Base-by-base conservation (phyloP, 2,329 filamentous ascomycete genomes). In the Ilyonectria destructans region DNA sequence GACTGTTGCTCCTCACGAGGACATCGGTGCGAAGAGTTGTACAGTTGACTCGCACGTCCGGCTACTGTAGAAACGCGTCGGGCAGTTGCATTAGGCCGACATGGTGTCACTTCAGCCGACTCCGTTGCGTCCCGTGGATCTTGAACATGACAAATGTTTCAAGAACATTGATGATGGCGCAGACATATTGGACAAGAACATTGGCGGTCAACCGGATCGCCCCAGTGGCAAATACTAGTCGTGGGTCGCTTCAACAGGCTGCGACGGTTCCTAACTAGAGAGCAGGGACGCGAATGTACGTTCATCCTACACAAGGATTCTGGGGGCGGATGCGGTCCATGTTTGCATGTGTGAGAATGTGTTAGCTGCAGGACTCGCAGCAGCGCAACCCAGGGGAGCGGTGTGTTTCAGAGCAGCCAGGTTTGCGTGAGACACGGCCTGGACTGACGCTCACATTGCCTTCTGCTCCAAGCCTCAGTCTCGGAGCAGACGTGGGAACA, bases 371-470 rank as follows among this genome's bases (percentile, higher is more conserved):
- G 31, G 31, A 19, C 43, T 37, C 59, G 59, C 67, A 67, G 63
- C 43, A 67, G 58, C 37, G 29, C 58, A 23, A 35, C n/a, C 55
- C 45, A 48, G 57, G 56, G 56, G 46, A 48, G 64, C 68, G 64
- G 68, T 68, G 64, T 67, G 64, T 69, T 69, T 67, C 60, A 65
- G 56, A 56, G 35, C 31, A 19, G 4, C 23, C 52, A 58, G 55
- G 52, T 58, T 61, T 58, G 57, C 31, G 35, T 59, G 51, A 59
- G 62, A 65, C 54, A 35, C 58, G 49, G 63, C 58, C 31, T 49
- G 31, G 29, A 51, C 58, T n/a, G 58, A 62, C 26, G 48, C 54
- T 58, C 63, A 54, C 63, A 40, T 63, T 52, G 51, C 17, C 26
- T 64, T 33, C 40, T 55, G 43, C 46, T 29, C 60, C 48, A 56